Base-by-base conservation (phyloP, 2,329 filamentous ascomycete species). In the Pseudogymnoascus sp. region DNA sequence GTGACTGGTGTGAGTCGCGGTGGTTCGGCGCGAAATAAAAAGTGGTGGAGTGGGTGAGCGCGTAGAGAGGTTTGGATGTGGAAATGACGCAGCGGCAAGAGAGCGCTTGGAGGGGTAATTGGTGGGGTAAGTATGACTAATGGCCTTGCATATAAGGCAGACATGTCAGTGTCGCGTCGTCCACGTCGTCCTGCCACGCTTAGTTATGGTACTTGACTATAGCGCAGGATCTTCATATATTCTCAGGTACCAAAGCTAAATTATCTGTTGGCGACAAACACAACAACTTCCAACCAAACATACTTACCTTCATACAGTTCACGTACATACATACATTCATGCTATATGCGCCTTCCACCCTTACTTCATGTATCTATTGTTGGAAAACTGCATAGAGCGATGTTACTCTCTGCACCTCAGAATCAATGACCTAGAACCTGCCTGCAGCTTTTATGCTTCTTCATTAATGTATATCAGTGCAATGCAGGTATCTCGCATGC, bases 1-100 rank as follows among this genome's bases (percentile, higher is more conserved):
- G 23, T 52, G 23, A 52, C 2, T 52, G 41, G 41, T 52, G 41
- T 5, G n/a, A 18, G 41, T 30, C 41, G 23, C 23, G n/a, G 41
- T 52, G 41, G 41, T 52, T 52, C 41, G 41, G 41, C 41, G 41
- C 41, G 41, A 52, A 52, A 52, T 52, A 52, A 30, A 28, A 52
- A 52, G 8, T 48, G 41, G 41, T 48, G 41, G n/a, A n/a, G 41
- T 26, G 19, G 41, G 8, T 30, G 41, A 52, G 41, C 41, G 41
- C 41, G 41, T 52, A 52, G 41, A 28, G 41, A 28, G 41, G 41
- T 52, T 52, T 52, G 41, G 41, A 52, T 52, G 41, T 52, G 41
- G 41, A 52, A 23, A 52, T 52, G 41, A 52, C 41, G 41, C 23
- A 52, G 41, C 41, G 41, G 41, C 41, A 52, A 52, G 41, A 52